Conservation (phyloP, 768 basidiomycete species). For the Mycena polygramma region DNA sequence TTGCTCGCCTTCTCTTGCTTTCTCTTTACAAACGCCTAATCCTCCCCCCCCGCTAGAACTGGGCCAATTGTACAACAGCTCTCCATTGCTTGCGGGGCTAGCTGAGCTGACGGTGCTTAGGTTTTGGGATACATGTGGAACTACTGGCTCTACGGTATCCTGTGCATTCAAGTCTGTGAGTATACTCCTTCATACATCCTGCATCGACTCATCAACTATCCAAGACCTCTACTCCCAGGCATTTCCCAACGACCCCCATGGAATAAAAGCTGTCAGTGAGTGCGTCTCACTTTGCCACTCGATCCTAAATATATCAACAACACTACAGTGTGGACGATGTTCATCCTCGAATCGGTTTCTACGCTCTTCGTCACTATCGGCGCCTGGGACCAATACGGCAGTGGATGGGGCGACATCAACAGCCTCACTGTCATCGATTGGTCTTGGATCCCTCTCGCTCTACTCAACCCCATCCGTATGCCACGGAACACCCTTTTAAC, state of each 20-base stretch:
- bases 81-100: not conserved
- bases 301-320: not conserved
- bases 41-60: conserved; percentile 2
- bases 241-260: conserved; percentile 22
- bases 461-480: conserved; percentile 27
- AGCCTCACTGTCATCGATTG: conserved; percentile 28
- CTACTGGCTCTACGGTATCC: conserved; percentile 28
- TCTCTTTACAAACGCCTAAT: not conserved
- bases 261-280: conserved; percentile 31
- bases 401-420: conserved; percentile 33
- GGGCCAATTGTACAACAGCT: conserved; percentile 13
- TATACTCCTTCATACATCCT: not conserved
- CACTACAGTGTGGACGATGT: conserved; percentile 33
- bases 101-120: conserved; percentile 8
- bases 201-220: not conserved
- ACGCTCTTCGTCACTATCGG: conserved; percentile 30
- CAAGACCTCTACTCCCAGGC: conserved; percentile 28
- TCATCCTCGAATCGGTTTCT: conserved; percentile 29
- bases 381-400: conserved; percentile 33
- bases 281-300: not conserved
- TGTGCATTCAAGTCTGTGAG: conserved; percentile 31
- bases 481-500: not conserved
- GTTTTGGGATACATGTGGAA: conserved; percentile 36
- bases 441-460: conserved; percentile 23
- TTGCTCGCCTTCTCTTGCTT: not conserved